These are phyloP conservation scores for Microstegium vimineum DNA, from an alignment of 176 grass and related monocot genomes.

Conservation along the genomic window DNA sequence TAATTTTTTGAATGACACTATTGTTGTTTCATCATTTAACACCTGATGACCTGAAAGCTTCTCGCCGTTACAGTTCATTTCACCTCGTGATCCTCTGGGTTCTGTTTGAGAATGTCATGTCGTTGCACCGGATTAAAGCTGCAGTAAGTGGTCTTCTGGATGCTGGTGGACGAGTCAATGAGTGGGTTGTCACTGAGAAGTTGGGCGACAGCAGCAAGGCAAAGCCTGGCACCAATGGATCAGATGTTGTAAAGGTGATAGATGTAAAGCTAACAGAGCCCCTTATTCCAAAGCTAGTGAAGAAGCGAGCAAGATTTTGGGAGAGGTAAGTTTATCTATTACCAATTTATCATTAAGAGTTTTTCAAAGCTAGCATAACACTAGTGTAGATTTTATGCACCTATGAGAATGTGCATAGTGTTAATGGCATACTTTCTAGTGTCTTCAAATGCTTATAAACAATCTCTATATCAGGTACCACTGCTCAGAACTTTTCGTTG, in stretches of 20 bases:
- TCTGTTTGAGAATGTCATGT: slow-evolving; percentile 95
- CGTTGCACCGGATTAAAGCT: slow-evolving; percentile 69
- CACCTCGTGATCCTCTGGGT: slow-evolving; percentile 87
- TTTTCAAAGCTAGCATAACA: background rate
- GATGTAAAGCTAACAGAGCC: slow-evolving; percentile 45
- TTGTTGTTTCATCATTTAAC: background rate
- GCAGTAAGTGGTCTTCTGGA: slow-evolving; percentile 66
- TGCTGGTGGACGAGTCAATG: slow-evolving; percentile 75
- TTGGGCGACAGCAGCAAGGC: slow-evolving; percentile 66
- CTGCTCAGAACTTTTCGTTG: slow-evolving; percentile 58
- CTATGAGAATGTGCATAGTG: background rate
- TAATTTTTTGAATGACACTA: background rate
- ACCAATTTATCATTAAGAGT: background rate
- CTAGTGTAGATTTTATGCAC: background rate
- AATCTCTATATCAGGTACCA: slow-evolving; percentile 56
- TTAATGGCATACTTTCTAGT: background rate
- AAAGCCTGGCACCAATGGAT: slow-evolving; percentile 44
- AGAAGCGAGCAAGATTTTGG: slow-evolving; percentile 45
- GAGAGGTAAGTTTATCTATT: slow-evolving; percentile 43
- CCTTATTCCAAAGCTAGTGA: slow-evolving; percentile 37
- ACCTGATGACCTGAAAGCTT: background rate
- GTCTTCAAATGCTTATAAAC: slow-evolving; percentile 19
- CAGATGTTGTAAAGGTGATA: slow-evolving; percentile 43
- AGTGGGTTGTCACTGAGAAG: slow-evolving; percentile 96
- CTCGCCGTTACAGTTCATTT: slow-evolving; percentile 60